Evolutionary conservation across 306 rosid species (phyloP), one percentile per base, ranked within the genome.

Genomic region (Cucurbita maxima): DNA sequence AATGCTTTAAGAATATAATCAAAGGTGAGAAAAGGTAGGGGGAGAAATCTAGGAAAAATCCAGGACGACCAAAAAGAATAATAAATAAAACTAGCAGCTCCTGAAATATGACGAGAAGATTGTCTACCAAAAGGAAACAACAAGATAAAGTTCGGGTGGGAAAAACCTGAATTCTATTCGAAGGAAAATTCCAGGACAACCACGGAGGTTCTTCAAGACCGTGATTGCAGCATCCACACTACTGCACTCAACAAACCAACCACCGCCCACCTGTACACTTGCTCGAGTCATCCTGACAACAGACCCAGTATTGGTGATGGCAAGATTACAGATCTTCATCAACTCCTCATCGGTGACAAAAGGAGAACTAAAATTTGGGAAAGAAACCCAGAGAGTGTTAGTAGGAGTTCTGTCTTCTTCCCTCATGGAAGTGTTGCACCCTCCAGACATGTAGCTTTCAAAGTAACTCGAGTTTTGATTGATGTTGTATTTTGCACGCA

Each of bases 201-300:
- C 74, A 40, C 89, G 87, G 57, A 89, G 87, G 77, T 83, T 87
- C 86, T 83, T 87, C 77, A 89, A 71, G 71, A 83, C 45, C 53
- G 87, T 78, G 74, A 80, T 79, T 19, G 92, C 96, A 51, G 87
- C 87, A 73, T 87, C 92, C 6, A 86, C 78, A 76, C 83, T 87
- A 83, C 80, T 86, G 79, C 90, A 89, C 75, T 89, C 96, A 44
- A 87, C 87, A 82, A 85, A 80, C 96, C 96, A 89, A 84, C 92
- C 86, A 77, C 86, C 83, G 51, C 89, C 90, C 79, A 51, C 80
- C 68, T 82, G 90, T 79, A 78, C 76, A 76, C 82, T 84, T 78
- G 89, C 83, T 54, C 80, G 89, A 52, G 86, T 82, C 78, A 89
- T 78, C 83, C 90, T 84, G 67, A 81, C 76, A 71, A 86, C 81